A percentile compares a stretch with the other conserved stretches of the same genome.
phyloP scores from a whole-genome alignment of 2,329 filamentous ascomycete species.

The Fusarium longipes region DNA sequence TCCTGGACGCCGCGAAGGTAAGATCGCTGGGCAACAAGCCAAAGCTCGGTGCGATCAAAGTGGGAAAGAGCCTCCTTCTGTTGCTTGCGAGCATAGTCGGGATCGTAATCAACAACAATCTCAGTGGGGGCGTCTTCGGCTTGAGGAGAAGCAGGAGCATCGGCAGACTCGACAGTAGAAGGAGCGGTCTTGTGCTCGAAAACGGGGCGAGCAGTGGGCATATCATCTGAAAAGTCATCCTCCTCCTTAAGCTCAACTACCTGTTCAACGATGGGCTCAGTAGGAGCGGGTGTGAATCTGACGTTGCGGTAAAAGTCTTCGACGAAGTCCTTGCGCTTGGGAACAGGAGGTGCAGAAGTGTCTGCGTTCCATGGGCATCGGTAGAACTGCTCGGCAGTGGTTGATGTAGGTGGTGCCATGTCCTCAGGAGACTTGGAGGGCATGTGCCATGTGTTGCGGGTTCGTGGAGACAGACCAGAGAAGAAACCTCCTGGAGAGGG shows the following conservation, averaged over 20 bases:
- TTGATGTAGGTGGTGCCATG: conserved; percentile 78
- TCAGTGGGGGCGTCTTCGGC: conserved; percentile 71
- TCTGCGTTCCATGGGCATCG: conserved; percentile 77
- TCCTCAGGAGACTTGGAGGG: conserved; percentile 65
- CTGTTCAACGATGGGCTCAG: conserved; percentile 65
- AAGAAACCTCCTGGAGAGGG: conserved; percentile 95
- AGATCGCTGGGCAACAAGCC: conserved; percentile 84
- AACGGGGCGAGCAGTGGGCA: conserved; percentile 72
- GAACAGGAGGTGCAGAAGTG: conserved; percentile 52
- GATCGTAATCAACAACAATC: conserved; percentile 77
- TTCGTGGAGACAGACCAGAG: conserved; percentile 79
- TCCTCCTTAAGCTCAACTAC: conserved; percentile 69
- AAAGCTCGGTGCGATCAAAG: conserved; percentile 84
- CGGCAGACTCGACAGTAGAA: conserved; percentile 48
- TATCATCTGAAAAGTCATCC: conserved; percentile 66
- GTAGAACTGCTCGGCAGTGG: conserved; percentile 93
- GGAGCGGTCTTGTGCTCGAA: conserved; percentile 49
- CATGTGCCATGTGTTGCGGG: conserved; percentile 85
- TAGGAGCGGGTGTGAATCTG: conserved; percentile 56
- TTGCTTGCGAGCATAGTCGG: conserved; percentile 79
- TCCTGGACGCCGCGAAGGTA: conserved; percentile 77
- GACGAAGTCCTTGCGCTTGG: conserved; percentile 52
- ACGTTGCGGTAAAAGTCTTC: conserved; percentile 55
- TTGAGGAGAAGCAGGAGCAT: conserved; percentile 55
- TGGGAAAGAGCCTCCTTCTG: conserved; percentile 77